These are phyloP conservation scores for Asterella californica DNA, from an alignment of 225 moss, liverwort and hornwort genomes.

Conservation along the genomic window DNA sequence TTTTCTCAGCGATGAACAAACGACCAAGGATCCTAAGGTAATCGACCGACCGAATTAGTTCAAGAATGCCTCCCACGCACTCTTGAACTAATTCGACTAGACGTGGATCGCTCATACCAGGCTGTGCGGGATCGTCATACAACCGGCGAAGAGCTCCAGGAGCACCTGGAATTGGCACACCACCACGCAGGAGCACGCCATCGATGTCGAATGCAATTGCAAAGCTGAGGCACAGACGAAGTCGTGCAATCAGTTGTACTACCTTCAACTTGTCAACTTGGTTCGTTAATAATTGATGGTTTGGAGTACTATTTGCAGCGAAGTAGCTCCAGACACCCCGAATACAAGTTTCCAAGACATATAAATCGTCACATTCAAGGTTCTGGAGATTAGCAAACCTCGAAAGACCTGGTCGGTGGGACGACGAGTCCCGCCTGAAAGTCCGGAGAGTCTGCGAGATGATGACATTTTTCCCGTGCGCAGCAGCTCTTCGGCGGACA, in stretches of 20 bases:
- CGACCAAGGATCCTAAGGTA: background rate
- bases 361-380: background rate
- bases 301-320: background rate
- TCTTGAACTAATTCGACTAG: background rate
- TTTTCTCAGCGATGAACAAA: background rate
- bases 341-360: background rate
- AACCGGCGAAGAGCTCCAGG: constrained; percentile 56
- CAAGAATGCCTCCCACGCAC: background rate
- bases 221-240: constrained; percentile 37
- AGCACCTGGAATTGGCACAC: constrained; percentile 50
- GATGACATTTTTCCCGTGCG: background rate
- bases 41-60: background rate
- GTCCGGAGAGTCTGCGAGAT: background rate
- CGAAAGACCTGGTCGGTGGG: background rate
- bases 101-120: constrained; percentile 13
- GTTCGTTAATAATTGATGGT: background rate
- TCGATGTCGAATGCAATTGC: constrained; percentile 91
- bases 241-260: background rate
- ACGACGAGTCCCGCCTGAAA: background rate
- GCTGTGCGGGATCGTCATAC: constrained; percentile 41
- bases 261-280: background rate
- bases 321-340: background rate
- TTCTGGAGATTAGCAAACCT: background rate
- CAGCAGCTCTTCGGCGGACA: background rate
- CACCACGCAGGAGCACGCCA: constrained; percentile 66